Evolutionary conservation across 1,284 basidiomycete species (phyloP), one percentile per base, ranked within the genome.

Genomic region (Stygiomarasmius scandens): DNA sequence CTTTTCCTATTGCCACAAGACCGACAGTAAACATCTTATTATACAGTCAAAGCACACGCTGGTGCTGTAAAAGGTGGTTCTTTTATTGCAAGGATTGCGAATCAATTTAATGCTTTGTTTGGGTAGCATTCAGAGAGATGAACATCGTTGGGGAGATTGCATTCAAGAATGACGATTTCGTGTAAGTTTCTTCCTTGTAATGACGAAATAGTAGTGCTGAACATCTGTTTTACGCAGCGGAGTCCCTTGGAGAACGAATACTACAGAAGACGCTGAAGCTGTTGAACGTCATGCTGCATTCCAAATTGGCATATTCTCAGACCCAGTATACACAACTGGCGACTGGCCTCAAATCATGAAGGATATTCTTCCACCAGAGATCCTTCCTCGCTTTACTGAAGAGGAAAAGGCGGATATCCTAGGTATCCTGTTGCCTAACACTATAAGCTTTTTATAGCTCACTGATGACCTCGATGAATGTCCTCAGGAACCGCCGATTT

Each of bases 291-390:
- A 77, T 59, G 73, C 73, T 10, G 75, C 78, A 6, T 80, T 81
- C 67, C 72, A 70, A 12, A 76, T 81, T 52, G 79, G 79, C 9
- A 67, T 69, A 8, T 80, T 79, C 58, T 72, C 77, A 20, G 72
- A 79, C 52, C 77, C 79, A 12, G 61, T 77, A 0, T 81, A 77
- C 61, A 75, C 64, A 5, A 77, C 76, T 0, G 79, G 79, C 4
- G 77, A 81, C 58, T 81, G 78, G 78, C 79, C 79, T 1, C 69
- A 71, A 29, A 70, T 78, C 32, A 71, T 80, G 69, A 79, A 70
- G 23, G 75, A 80, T 36, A 77, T 73, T 1, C 64, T 81, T 1
- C 73, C 77, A 2, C 71, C 74, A 10, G 72, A 71, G 0, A 75
- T 70, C 55, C 69, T 81, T 14, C 79, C 79, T 2, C 70, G 79